A percentile compares a stretch with the other conserved stretches of the same genome.
phyloP scores from a whole-genome alignment of 1,139 yeast species.

The Candida tetrigidarum region DNA sequence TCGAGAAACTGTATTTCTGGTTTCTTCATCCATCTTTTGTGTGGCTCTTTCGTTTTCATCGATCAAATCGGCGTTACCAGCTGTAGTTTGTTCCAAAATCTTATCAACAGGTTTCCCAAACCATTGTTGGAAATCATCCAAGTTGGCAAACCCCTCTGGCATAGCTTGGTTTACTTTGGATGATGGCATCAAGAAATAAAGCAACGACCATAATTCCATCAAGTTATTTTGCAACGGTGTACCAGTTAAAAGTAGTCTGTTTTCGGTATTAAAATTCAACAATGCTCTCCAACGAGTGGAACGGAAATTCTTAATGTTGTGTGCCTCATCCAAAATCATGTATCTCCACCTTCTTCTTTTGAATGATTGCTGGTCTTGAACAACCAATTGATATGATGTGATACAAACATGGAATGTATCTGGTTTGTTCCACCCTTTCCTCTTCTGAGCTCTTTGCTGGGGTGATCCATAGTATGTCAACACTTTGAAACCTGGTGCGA shows the following conservation, averaged over 20 bases:
- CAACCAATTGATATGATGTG: conserved; percentile 94
- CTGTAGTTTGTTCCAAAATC: conserved; percentile 72
- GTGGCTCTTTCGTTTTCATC: conserved; percentile 47
- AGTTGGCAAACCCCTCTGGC: conserved; percentile 97
- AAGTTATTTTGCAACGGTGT: conserved; percentile 93
- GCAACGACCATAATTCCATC: conserved; percentile 91
- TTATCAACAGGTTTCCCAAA: conserved; percentile 96
- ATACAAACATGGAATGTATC: conserved; percentile 97
- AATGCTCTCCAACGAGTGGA: conserved; percentile 98
- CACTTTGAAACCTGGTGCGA: conserved; percentile 98
- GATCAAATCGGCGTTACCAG: conserved; percentile 53
- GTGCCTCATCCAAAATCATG: conserved; percentile 98
- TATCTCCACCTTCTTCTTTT: conserved; percentile 93
- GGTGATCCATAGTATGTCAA: conserved; percentile 98
- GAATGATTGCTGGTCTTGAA: conserved; percentile 95
- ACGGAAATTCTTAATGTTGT: conserved; percentile 93
- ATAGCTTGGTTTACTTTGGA: conserved; percentile 68
- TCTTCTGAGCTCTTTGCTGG: conserved; percentile 92
- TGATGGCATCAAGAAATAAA: conserved; percentile 95
- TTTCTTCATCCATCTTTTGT: conserved; percentile 59
- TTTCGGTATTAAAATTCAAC: conserved; percentile 88
- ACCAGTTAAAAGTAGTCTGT: conserved; percentile 89
- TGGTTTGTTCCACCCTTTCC: conserved; percentile 97
- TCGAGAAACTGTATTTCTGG: conserved; percentile 82
- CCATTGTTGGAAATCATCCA: conserved; percentile 98